A percentile compares a stretch with the other conserved stretches of the same genome.
These are phyloP conservation scores for Leishmania amazonensis DNA, from an alignment of 208 protist species.

Conservation along the genomic window DNA sequence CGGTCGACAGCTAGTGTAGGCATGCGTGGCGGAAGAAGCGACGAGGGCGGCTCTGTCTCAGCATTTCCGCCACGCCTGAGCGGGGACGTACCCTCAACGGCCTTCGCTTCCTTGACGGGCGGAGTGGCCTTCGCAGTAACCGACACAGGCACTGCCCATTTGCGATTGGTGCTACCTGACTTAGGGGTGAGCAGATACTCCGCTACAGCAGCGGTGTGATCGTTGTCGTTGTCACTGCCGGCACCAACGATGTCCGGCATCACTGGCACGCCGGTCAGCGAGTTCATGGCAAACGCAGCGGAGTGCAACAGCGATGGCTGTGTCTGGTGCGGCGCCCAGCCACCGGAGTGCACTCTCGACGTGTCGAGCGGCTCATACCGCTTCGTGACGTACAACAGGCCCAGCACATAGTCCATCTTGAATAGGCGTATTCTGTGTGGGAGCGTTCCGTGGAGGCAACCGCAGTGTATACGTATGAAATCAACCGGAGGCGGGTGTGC, in stretches of 20 bases:
- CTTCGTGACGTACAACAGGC: slow-evolving; percentile 41
- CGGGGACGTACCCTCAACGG: neutral
- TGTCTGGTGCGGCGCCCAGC: neutral
- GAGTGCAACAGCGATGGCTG: neutral
- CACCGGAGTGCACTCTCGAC: neutral
- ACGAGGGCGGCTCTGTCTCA: neutral
- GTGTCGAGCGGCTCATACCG: slow-evolving; percentile 41
- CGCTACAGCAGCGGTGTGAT: neutral
- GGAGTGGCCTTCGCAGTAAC: neutral
- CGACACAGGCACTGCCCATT: neutral
- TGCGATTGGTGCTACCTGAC: neutral
- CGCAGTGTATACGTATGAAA: neutral
- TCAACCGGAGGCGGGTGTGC: neutral
- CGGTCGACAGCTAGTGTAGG: neutral
- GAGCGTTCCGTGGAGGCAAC: neutral
- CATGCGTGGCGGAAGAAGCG: neutral
- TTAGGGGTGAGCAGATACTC: neutral
- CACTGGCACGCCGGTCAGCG: neutral
- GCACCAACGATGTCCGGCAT: neutral
- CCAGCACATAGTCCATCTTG: slow-evolving; percentile 49
- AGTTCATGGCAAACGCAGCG: neutral
- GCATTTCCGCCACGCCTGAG: neutral
- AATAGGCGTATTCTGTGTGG: neutral
- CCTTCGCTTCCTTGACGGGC: neutral
- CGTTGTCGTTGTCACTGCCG: neutral